Evolutionary conservation across 2,329 filamentous ascomycete genomes (phyloP), one percentile per base, ranked within the genome.

Genomic region (Talaromyces sp.): DNA sequence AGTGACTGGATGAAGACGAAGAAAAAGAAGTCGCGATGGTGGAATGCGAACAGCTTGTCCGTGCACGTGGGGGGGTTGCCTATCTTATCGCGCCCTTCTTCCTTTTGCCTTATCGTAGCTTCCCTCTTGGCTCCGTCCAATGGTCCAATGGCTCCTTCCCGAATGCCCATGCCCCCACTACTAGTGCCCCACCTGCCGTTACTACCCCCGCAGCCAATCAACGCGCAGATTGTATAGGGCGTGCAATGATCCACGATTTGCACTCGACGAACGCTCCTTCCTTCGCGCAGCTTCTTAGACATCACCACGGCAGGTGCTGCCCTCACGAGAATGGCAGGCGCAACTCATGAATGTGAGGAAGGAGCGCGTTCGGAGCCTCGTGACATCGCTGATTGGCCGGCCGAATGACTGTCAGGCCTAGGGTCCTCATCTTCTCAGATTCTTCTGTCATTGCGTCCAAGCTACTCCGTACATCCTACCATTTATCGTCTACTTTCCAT

Each of bases 181-280:
- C 8, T 8, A 22, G 33, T 35, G 56, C 9, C 50, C 40, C 48
- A 48, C 50, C 25, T 39, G 35, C 33, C 56, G 39, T 21, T 39
- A 21, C 9, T 19, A 15, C 10, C 9, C 21, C 11, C 1, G 9
- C 50, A n/a, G 41, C 58, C 59, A 61, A 58, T 61, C 35, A 50
- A 9, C n/a, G 15, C 33, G 15, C 33, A 3, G 19, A 5, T 9
- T 21, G 35, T 11, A 22, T 21, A 21, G 52, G 52, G 59, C 59
- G 59, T 61, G 59, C 59, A 33, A 56, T 53, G 40, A 58, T 58
- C 43, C 52, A 52, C 35, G 39, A 48, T 35, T 53, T 22, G 33
- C 43, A 61, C 59, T 61, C 59, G 59, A 56, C 50, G 53, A 55
- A 36, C 33, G 43, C 43, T 50, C 43, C 43, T 56, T 56, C 41